Base-by-base conservation (phyloP, 163 green algal genomes). In the Scenedesmus sp. region DNA sequence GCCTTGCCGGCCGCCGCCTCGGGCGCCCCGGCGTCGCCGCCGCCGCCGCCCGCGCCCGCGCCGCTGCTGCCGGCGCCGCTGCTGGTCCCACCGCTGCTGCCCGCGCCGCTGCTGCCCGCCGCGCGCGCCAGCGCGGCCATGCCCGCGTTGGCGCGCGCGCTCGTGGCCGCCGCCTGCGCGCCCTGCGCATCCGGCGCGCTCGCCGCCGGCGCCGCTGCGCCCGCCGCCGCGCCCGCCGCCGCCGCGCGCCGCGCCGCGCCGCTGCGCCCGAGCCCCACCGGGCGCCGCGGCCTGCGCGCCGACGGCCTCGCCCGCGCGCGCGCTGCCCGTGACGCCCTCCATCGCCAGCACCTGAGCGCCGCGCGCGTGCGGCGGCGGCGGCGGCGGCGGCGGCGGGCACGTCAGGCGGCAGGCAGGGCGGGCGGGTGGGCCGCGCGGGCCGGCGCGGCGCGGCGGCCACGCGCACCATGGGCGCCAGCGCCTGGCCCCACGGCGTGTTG, bases 401-500 rank as follows among this genome's bases (percentile, higher is more conserved):
- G n/a, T n/a, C n/a, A n/a, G n/a, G n/a, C n/a, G n/a, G n/a, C n/a
- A n/a, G n/a, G n/a, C n/a, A n/a, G n/a, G n/a, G n/a, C n/a, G n/a
- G n/a, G n/a, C n/a, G n/a, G n/a, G n/a, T n/a, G n/a, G n/a, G n/a
- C n/a, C n/a, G n/a, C n/a, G n/a, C n/a, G n/a, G n/a, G n/a, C n/a
- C n/a, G n/a, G n/a, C n/a, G n/a, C n/a, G n/a, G n/a, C n/a, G n/a
- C n/a, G n/a, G n/a, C n/a, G n/a, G n/a, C n/a, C n/a, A n/a, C n/a
- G n/a, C n/a, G n/a, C n/a, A 89, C 63, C 48, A 89, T 80, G 4
- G 84, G 84, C 51, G 83, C 63, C 22, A 89, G 31, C 56, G 76
- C 76, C 44, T 85, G 63, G 1, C 84, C 84, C 22, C 84, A 57
- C 0, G 84, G 84, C 2, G 76, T 87, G 29, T 64, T 60, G 47